These are phyloP conservation scores for Saraca asoca DNA, from an alignment of 331 rosid species.

Conservation along the genomic window DNA sequence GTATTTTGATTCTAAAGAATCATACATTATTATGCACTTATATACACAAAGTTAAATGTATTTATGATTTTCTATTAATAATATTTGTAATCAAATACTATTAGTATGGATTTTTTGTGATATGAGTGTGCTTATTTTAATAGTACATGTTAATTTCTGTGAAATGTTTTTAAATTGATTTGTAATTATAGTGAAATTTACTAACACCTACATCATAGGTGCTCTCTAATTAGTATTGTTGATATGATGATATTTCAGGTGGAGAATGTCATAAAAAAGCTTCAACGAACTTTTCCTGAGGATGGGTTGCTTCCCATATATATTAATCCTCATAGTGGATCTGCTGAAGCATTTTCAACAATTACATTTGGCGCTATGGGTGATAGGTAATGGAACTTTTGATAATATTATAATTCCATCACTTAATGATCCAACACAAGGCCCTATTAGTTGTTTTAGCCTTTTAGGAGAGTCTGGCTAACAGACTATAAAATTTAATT, in stretches of 20 bases:
- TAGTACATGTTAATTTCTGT: too few species aligned
- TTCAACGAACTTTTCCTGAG: constrained; percentile 63
- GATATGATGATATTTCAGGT: constrained; percentile 57
- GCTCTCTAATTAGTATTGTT: constrained; percentile 26
- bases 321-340: constrained; percentile 70
- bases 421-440: background rate
- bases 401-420: constrained; percentile 12
- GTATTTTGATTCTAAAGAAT: too few species aligned
- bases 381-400: constrained; percentile 63
- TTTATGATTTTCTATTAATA: too few species aligned
- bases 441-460: background rate
- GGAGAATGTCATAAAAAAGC: constrained; percentile 70
- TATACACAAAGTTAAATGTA: too few species aligned
- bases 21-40: too few species aligned
- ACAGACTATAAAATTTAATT: constrained; percentile 18
- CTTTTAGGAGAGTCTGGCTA: constrained; percentile 1
- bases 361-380: constrained; percentile 99
- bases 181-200: too few species aligned
- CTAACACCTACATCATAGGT: too few species aligned
- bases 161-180: too few species aligned
- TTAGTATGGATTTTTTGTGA: too few species aligned
- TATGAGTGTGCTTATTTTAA: too few species aligned
- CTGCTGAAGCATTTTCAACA: constrained; percentile 42
- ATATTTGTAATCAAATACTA: too few species aligned
- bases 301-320: constrained; percentile 93